phyloP scores from a whole-genome alignment of 176 grass and related monocot species.

The Oryza glaberrima region DNA sequence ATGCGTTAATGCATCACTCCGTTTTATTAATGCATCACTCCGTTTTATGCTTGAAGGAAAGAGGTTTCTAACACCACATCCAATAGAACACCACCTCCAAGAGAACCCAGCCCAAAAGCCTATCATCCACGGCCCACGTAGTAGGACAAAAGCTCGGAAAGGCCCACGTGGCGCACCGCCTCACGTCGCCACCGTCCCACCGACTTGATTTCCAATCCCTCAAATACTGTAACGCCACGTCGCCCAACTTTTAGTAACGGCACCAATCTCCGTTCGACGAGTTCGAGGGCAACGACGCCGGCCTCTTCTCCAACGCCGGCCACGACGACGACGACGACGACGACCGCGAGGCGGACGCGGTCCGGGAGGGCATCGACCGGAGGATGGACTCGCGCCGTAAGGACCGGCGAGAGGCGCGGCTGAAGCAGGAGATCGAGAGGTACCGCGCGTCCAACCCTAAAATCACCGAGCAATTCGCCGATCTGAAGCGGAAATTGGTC shows the following conservation, averaged over 20 bases:
- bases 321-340: conserved; percentile 76
- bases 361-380: conserved; percentile 88
- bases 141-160: no score
- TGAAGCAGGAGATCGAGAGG: conserved; percentile 96
- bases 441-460: conserved; percentile 95
- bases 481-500: conserved; percentile 76
- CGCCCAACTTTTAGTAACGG: no score
- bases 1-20: no score
- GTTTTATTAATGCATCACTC: no score
- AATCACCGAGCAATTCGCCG: conserved; percentile 89
- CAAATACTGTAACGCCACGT: no score
- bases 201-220: no score
- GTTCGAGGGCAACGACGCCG: conserved; percentile 94
- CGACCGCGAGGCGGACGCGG: conserved; percentile 85
- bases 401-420: conserved; percentile 81
- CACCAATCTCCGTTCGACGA: conserved; percentile 55
- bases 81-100: no score
- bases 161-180: no score
- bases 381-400: conserved; percentile 88
- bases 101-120: neutral
- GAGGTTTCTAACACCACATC: no score
- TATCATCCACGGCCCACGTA: no score
- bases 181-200: no score
- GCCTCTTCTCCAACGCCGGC: conserved; percentile 84
- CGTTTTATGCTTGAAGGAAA: no score